phyloP scores from a whole-genome alignment of 805 yeast genomes.

The Allodekkera sacchari region DNA sequence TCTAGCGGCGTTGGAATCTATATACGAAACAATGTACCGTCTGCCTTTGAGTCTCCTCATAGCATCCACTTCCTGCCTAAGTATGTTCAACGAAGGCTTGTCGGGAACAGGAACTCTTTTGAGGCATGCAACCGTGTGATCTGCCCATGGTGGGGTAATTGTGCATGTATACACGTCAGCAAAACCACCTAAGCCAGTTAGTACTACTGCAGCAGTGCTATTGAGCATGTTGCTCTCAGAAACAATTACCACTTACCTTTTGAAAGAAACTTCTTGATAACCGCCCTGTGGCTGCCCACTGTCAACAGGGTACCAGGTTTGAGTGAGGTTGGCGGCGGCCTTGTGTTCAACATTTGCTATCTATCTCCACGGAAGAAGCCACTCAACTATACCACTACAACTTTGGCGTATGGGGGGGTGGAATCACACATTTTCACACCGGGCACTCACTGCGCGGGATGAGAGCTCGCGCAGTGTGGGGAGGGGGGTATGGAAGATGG shows the following conservation, averaged over 20 bases:
- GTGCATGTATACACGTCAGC: slow-evolving; percentile 69
- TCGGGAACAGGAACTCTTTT: slow-evolving; percentile 70
- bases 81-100: slow-evolving; percentile 54
- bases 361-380: no score
- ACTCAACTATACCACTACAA: no score
- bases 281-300: slow-evolving; percentile 42
- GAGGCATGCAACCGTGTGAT: slow-evolving; percentile 49
- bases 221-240: neutral
- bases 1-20: slow-evolving; percentile 70
- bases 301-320: slow-evolving; percentile 37
- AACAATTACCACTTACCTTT: no score
- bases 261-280: slow-evolving; percentile 36
- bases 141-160: slow-evolving; percentile 35
- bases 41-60: slow-evolving; percentile 58
- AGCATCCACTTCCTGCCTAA: slow-evolving; percentile 71
- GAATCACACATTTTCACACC: no score
- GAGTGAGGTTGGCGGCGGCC: slow-evolving; percentile 13
- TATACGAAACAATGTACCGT: slow-evolving; percentile 56
- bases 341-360: no score
- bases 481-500: no score
- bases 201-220: no score
- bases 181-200: slow-evolving; percentile 46
- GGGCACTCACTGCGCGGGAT: no score
- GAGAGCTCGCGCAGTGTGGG: no score
- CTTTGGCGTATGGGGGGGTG: no score